Base-by-base conservation (phyloP, 2,329 filamentous ascomycete genomes). In the Monosporascus sp. region DNA sequence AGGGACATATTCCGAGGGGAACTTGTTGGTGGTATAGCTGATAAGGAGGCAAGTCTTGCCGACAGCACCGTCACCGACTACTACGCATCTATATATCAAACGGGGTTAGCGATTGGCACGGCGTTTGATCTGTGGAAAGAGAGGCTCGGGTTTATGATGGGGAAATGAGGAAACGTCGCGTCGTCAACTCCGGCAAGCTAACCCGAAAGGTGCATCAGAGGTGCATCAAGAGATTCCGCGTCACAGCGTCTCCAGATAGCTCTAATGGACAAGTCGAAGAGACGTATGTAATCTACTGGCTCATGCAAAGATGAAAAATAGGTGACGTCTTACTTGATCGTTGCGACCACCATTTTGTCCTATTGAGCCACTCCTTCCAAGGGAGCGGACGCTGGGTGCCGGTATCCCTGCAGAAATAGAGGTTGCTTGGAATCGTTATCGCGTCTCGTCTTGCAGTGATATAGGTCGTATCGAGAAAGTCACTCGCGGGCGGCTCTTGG, bases 11-110 rank as follows among this genome's bases (percentile, higher is more conserved):
- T 99, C 94, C 67, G 92, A 97, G 37, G 94, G 94, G 74, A 99
- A 99, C 69, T 97, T 97, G 82, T 99, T 99, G 60, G 94, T 99
- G 61, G 94, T 99, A 77, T 99, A 99, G 72, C 91, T 96, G 78
- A 99, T 99, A 70, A 99, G 85, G 61, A 99, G 85, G 77, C 94
- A 99, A 63, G 94, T 99, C 82, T 99, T 99, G 74, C 94, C 94
- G 65, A 99, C 94, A 62, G 94, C 94, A 92, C 94, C 94, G 75
- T 99, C 94, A 72, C 94, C 94, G 68, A 99, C 94, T 65, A 99
- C 94, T 68, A 99, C 94, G 78, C 94, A 99, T 78, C 94, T 99
- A 64, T 43, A 56, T 43, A 22, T 18, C 24, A 20, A 48, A 55
- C 18, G 49, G 49, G 56, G 51, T 63, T 55, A 64, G 61, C 55